These are phyloP conservation scores for Pseudocercospora fijiensis DNA, from an alignment of 2,329 filamentous ascomycete genomes.

Conservation along the genomic window DNA sequence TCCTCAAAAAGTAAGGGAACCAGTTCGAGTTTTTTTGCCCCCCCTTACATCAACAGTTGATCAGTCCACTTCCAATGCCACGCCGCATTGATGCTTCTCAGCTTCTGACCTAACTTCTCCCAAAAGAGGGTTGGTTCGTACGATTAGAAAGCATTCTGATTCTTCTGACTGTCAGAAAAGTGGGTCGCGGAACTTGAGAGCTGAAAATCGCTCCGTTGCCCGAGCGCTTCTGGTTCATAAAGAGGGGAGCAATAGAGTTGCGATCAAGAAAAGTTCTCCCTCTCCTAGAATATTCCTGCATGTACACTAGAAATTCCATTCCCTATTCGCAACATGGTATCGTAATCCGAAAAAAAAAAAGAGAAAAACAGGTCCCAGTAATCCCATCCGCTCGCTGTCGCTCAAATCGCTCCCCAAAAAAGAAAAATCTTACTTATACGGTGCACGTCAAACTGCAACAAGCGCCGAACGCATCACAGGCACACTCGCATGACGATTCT, in stretches of 20 bases:
- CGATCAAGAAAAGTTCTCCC: neutral
- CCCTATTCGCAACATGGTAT: conserved; percentile 5
- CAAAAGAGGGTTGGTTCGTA: neutral
- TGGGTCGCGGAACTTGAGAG: neutral
- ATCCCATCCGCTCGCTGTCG: neutral
- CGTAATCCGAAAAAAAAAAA: neutral
- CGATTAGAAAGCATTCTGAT: neutral
- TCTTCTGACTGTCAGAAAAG: conserved; percentile 6
- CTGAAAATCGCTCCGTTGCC: neutral
- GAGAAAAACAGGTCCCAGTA: neutral
- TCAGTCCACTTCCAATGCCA: neutral
- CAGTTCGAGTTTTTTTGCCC: neutral
- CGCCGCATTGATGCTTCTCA: neutral
- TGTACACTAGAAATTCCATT: neutral
- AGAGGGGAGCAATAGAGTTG: neutral
- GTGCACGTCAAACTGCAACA: neutral
- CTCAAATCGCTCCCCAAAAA: neutral
- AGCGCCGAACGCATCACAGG: neutral
- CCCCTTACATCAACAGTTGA: neutral
- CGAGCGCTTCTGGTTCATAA: neutral
- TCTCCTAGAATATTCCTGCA: neutral
- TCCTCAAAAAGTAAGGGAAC: neutral
- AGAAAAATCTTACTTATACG: too few relatives aligned
- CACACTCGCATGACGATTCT: conserved; percentile 8
- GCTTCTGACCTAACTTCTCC: neutral